Evolutionary conservation across 192 early-diverging fungal species (phyloP).

Genomic region (Backusella circina): DNA sequence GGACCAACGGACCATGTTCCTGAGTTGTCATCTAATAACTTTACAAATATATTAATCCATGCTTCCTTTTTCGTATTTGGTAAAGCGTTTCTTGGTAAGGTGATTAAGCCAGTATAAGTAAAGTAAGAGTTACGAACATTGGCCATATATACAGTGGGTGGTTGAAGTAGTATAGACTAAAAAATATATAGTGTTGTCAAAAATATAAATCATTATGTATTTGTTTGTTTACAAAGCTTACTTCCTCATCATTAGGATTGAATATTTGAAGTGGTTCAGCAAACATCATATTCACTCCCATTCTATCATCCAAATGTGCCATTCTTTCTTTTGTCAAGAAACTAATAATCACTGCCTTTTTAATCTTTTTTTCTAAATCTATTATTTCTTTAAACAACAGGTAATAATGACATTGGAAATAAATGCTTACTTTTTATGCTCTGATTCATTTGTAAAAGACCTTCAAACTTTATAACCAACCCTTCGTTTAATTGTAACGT

Average conservation of each 20-base stretch:
- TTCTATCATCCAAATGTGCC: slow-evolving; percentile 12
- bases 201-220: no score
- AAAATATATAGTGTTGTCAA: background rate
- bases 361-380: background rate
- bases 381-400: background rate
- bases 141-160: slow-evolving; percentile 15
- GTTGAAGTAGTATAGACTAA: slow-evolving; percentile 18
- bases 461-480: slow-evolving; percentile 23
- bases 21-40: slow-evolving; percentile 18
- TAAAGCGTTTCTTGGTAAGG: background rate
- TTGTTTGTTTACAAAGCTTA: background rate
- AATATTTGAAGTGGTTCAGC: slow-evolving; percentile 15
- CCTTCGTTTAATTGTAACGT: slow-evolving; percentile 9
- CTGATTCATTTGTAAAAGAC: background rate
- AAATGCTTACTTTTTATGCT: background rate
- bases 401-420: background rate
- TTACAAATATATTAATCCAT: slow-evolving; percentile 25
- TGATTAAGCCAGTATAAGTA: slow-evolving; percentile 17
- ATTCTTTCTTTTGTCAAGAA: slow-evolving; percentile 20
- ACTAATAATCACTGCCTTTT: slow-evolving; percentile 16
- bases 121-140: slow-evolving; percentile 17
- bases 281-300: slow-evolving; percentile 24
- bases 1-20: slow-evolving; percentile 21
- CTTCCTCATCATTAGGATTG: background rate
- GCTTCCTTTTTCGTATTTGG: background rate